Percentiles rank a stretch among this genome's conserved stretches.
These are phyloP conservation scores for Aspergillus sp. DNA, from an alignment of 2,329 filamentous ascomycete genomes.

Conservation along the genomic window DNA sequence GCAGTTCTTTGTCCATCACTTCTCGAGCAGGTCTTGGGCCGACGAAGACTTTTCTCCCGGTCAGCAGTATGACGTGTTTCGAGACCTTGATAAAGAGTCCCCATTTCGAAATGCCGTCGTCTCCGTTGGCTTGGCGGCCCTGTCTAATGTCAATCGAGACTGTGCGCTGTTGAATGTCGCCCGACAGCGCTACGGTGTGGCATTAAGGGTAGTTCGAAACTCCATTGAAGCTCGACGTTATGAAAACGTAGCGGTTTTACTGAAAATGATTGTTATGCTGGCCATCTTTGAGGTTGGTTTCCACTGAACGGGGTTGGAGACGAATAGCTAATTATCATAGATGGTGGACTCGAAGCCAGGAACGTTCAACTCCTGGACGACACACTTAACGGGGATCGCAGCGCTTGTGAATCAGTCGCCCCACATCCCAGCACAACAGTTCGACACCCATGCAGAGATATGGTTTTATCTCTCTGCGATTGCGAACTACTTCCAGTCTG, in stretches of 20 bases:
- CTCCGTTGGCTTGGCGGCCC: slow-evolving; percentile 25
- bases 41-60: not conserved
- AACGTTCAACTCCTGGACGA: slow-evolving; percentile 17
- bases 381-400: slow-evolving; percentile 23
- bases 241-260: not conserved
- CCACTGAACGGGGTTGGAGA: not conserved
- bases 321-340: slow-evolving; percentile 6
- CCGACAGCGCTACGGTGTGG: slow-evolving; percentile 22
- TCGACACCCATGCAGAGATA: not conserved
- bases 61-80: slow-evolving; percentile 4
- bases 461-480: slow-evolving; percentile 16
- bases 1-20: slow-evolving; percentile 24
- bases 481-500: slow-evolving; percentile 20
- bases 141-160: slow-evolving; percentile 26
- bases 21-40: slow-evolving; percentile 14
- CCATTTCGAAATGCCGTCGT: slow-evolving; percentile 22
- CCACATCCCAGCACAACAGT: not conserved
- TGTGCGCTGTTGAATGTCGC: slow-evolving; percentile 16
- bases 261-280: slow-evolving; percentile 24
- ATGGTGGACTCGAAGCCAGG: slow-evolving; percentile 22
- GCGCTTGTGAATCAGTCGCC: slow-evolving; percentile 18
- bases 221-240: not conserved
- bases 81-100: slow-evolving; percentile 5
- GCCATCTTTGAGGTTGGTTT: slow-evolving; percentile 23
- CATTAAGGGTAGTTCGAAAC: slow-evolving; percentile 17